Base-by-base conservation (phyloP, 495 filamentous ascomycete species). In the Penicillium soppii region DNA sequence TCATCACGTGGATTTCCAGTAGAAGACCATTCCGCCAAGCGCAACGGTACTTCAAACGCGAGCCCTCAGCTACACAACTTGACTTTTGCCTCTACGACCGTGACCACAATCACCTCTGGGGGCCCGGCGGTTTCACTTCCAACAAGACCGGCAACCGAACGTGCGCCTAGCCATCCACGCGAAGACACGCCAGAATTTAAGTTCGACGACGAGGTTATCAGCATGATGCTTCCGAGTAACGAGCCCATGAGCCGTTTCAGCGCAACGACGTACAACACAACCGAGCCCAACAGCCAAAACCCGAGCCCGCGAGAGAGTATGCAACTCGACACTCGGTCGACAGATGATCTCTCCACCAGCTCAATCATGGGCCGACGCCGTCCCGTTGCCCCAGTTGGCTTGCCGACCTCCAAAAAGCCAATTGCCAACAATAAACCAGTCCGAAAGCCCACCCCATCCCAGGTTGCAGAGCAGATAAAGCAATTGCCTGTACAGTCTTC, bases 191-290 rank as follows among this genome's bases (percentile, higher is more conserved):
- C 47, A 20, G 53, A 38, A 12, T 43, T 58, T 26, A 57, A 65
- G 13, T 52, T 68, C 35, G 54, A 61, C 41, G 30, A 50, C 26
- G 37, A 52, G 8, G 42, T 66, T 12, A 54, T 52, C 30, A 61
- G 62, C 35, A 48, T 74, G 39, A 59, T 66, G 43, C 47, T 70
- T 21, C 47, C 60, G 15, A 21, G 22, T 29, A 52, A 64, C 19
- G 75, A 85, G 42, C 86, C 83, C 7, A 61, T 65, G 0, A 91
- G 87, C 46, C 87, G 86, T 33, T 90, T 89, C 71, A 90, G 85
- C 65, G 70, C 83, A 39, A 86, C 86, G 13, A 90, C 88, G 3
- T 86, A 86, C 61, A 81, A 82, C n/a, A 75, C 82, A 3, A 78
- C 73, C 10, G 75, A 78, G 13, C 61, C 59, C 16, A 72, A 39